phyloP scores from a whole-genome alignment of 805 yeast species.

The Wickerhamiella australiensis region DNA sequence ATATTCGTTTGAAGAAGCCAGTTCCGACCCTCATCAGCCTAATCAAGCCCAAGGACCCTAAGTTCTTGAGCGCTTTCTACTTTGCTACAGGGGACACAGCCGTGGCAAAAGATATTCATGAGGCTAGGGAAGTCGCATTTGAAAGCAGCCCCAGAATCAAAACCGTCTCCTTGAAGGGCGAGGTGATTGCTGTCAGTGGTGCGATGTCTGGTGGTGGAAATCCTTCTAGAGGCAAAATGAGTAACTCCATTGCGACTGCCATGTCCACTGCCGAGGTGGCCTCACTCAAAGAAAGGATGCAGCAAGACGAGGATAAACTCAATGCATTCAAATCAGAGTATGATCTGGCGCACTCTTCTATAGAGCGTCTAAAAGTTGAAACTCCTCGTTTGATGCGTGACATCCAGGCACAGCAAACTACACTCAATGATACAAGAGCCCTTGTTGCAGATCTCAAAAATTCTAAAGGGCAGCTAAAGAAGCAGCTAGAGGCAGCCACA shows the following conservation, averaged over 20 bases:
- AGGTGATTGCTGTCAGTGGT: slow-evolving; percentile 83
- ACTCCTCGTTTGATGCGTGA: slow-evolving; percentile 35
- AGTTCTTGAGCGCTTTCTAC: slow-evolving; percentile 78
- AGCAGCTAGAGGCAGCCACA: background rate
- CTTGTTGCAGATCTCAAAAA: background rate
- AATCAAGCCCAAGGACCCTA: slow-evolving; percentile 51
- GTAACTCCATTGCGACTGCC: slow-evolving; percentile 11
- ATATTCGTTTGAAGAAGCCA: slow-evolving; percentile 61
- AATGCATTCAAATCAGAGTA: background rate
- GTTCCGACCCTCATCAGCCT: slow-evolving; percentile 79
- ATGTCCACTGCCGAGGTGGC: slow-evolving; percentile 10
- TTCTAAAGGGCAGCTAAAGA: background rate
- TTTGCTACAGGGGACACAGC: slow-evolving; percentile 77
- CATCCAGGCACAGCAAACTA: slow-evolving; percentile 30
- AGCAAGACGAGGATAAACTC: background rate
- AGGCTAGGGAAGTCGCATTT: slow-evolving; percentile 82
- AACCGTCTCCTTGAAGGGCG: slow-evolving; percentile 89
- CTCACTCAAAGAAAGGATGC: slow-evolving; percentile 12
- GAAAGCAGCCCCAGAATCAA: slow-evolving; percentile 59
- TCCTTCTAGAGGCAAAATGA: slow-evolving; percentile 64
- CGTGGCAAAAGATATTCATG: slow-evolving; percentile 64
- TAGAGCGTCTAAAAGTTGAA: background rate
- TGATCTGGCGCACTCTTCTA: slow-evolving; percentile 39
- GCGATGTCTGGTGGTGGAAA: slow-evolving; percentile 95
- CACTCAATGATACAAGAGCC: background rate